Conservation (phyloP, 2,329 filamentous ascomycete species). For the Pestalotiopsis fici region DNA sequence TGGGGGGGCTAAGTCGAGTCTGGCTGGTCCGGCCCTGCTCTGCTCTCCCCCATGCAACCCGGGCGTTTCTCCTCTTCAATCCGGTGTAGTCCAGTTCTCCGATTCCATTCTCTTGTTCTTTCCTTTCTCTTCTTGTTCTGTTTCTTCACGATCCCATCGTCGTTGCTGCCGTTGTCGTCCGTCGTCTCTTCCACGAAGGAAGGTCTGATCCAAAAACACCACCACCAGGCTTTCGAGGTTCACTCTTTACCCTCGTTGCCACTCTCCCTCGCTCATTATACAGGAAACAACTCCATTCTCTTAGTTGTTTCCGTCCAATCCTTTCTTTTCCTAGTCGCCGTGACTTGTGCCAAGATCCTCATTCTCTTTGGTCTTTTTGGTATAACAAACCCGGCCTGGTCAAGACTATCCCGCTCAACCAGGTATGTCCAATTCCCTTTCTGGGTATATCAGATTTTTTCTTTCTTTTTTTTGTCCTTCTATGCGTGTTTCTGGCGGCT, state of each 20-base stretch:
- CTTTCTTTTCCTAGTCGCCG: constrained; percentile 33
- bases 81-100: not conserved
- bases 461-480: not conserved
- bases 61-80: not conserved
- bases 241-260: constrained; percentile 30
- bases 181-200: constrained; percentile 23
- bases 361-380: constrained; percentile 19
- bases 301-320: constrained; percentile 48
- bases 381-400: constrained; percentile 28
- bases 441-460: too few relatives aligned
- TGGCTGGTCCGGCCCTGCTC: not conserved
- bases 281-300: constrained; percentile 48
- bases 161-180: constrained; percentile 30
- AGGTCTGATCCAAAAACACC: constrained; percentile 24
- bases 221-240: constrained; percentile 35
- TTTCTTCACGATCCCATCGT: constrained; percentile 34
- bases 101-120: not conserved
- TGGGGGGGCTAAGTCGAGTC: not conserved
- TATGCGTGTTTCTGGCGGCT: not conserved
- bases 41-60: not conserved
- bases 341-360: constrained; percentile 12
- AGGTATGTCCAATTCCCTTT: constrained; percentile 18
- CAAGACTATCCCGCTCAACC: constrained; percentile 29
- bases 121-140: constrained; percentile 26
- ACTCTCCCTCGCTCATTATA: constrained; percentile 7